A percentile compares a stretch with the other conserved stretches of the same genome.
Evolutionary conservation across 78 protist genomes (phyloP).

Genomic region (Polysphondylium violaceum): DNA sequence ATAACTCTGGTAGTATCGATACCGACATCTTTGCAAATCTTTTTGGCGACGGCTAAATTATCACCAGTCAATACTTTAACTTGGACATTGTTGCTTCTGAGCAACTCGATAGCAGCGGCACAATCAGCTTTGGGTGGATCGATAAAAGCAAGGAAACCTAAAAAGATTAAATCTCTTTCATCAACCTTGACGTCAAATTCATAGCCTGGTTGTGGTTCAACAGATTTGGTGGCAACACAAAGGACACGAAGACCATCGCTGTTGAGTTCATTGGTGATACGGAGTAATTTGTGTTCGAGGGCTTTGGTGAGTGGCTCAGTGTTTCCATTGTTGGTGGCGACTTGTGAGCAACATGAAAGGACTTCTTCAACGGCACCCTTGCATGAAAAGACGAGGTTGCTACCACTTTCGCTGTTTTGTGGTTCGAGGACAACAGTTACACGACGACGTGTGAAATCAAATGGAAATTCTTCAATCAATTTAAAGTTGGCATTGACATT

Average conservation of each 20-base stretch:
- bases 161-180: conserved; percentile 25
- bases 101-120: conserved; percentile 39
- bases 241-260: conserved; percentile 74
- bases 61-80: conserved; percentile 85
- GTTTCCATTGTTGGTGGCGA: conserved; percentile 1
- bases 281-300: neutral
- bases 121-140: conserved; percentile 80
- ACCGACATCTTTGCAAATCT: conserved; percentile 80
- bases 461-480: conserved; percentile 65
- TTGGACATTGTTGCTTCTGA: conserved; percentile 38
- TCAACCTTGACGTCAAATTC: conserved; percentile 38
- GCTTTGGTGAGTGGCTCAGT: neutral
- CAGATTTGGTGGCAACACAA: conserved; percentile 46
- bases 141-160: conserved; percentile 60
- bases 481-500: neutral
- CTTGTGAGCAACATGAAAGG: conserved; percentile 29
- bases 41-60: conserved; percentile 74
- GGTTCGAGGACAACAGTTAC: conserved; percentile 39
- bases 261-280: conserved; percentile 48
- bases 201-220: neutral
- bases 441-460: conserved; percentile 80
- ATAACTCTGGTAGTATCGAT: conserved; percentile 47
- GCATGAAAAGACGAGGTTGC: conserved; percentile 7
- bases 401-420: neutral
- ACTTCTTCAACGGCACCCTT: conserved; percentile 82